Conservation (phyloP, 352 stramenopile species). For the Phytophthora cactorum region DNA sequence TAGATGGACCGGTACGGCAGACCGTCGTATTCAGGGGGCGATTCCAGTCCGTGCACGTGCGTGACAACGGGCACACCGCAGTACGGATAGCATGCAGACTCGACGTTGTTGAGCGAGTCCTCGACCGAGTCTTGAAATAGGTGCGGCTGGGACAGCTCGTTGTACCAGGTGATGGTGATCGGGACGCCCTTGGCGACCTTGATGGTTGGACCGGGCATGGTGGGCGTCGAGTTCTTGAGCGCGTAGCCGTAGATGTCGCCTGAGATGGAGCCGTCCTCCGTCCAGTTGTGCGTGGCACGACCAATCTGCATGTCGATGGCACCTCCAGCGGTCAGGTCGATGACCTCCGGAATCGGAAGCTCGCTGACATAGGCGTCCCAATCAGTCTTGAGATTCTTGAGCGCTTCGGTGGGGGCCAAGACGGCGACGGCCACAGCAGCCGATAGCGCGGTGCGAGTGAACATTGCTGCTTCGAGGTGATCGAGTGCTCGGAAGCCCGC, state of each 20-base stretch:
- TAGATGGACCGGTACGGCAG: conserved; percentile 58
- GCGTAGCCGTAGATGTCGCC: conserved; percentile 50
- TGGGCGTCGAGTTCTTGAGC: conserved; percentile 41
- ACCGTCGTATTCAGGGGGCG: conserved; percentile 52
- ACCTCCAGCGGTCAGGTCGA: conserved; percentile 46
- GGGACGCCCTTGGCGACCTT: conserved; percentile 41
- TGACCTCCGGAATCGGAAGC: conserved; percentile 49
- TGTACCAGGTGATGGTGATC: conserved; percentile 52
- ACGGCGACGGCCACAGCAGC: conserved; percentile 22
- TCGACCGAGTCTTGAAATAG: conserved; percentile 50
- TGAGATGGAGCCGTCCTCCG: conserved; percentile 31
- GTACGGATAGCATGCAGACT: conserved; percentile 60
- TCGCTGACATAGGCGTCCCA: conserved; percentile 50
- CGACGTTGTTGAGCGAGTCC: conserved; percentile 33
- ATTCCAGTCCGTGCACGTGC: conserved; percentile 62
- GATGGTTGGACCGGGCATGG: conserved; percentile 45
- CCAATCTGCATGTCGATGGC: conserved; percentile 53
- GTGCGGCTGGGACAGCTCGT: conserved; percentile 44
- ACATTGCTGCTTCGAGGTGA: conserved; percentile 20
- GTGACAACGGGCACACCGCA: conserved; percentile 61
- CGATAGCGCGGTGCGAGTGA: conserved; percentile 16
- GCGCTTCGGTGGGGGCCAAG: conserved; percentile 18
- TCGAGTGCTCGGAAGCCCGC: conserved; percentile 22
- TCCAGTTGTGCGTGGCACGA: conserved; percentile 47
- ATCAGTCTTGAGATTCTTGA: conserved; percentile 47